phyloP scores from a whole-genome alignment of 208 protist species.

The Giardia muris region DNA sequence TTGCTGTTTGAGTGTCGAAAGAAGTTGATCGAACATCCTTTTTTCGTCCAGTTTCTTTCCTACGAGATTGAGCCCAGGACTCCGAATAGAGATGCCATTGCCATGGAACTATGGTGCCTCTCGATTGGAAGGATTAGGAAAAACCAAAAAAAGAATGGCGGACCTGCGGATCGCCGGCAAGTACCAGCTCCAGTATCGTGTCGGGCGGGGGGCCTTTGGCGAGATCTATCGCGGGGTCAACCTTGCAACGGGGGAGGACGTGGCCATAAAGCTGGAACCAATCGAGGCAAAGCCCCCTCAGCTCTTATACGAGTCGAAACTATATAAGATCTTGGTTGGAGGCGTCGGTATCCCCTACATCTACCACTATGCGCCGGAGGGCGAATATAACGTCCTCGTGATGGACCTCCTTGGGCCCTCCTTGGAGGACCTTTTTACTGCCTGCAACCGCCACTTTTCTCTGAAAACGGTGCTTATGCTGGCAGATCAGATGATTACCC shows the following conservation, averaged over 20 bases:
- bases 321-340: conserved; percentile 65
- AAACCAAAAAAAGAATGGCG: not conserved
- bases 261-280: conserved; percentile 73
- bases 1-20: not conserved
- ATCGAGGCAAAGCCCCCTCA: conserved; percentile 71
- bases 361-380: conserved; percentile 73
- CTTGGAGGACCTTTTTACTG: conserved; percentile 87
- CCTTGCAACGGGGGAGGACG: conserved; percentile 52
- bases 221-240: conserved; percentile 31
- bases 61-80: not conserved
- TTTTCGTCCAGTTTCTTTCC: not conserved
- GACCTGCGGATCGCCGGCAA: conserved; percentile 29
- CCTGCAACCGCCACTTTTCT: conserved; percentile 63
- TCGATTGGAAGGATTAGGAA: not conserved
- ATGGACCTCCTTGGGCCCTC: conserved; percentile 89
- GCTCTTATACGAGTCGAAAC: conserved; percentile 80
- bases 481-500: conserved; percentile 77
- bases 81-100: too few relatives aligned
- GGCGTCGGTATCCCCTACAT: conserved; percentile 75
- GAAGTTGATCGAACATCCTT: not conserved
- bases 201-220: conserved; percentile 30
- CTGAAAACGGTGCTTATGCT: conserved; percentile 94
- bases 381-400: conserved; percentile 91
- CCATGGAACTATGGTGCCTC: not conserved
- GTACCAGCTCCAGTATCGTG: conserved; percentile 11